Evolutionary conservation across 306 rosid genomes (phyloP).

Genomic region (Lablab purpureus): DNA sequence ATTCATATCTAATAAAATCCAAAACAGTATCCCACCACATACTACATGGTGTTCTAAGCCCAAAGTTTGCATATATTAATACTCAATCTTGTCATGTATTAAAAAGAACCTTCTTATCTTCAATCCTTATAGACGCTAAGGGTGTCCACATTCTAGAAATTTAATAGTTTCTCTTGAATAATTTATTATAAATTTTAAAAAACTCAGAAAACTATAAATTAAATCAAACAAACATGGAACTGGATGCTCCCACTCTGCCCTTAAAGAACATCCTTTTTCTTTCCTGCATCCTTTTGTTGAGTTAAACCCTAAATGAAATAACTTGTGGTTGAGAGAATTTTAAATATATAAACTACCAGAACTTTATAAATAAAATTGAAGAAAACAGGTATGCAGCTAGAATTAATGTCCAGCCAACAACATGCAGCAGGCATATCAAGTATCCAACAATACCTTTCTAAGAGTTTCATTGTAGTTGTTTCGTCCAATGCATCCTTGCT

Average conservation of each 20-base stretch:
- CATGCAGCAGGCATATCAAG: slow-evolving; percentile 43
- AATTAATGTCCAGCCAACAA: slow-evolving; percentile 4
- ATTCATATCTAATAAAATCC: too few species aligned
- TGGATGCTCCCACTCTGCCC: background rate
- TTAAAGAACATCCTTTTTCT: slow-evolving; percentile 27
- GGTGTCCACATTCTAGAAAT: background rate
- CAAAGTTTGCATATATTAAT: background rate
- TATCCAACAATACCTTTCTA: slow-evolving; percentile 72
- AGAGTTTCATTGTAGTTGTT: slow-evolving; percentile 90
- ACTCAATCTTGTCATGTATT: too few species aligned
- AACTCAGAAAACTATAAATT: slow-evolving; percentile 19
- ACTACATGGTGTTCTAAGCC: too few species aligned
- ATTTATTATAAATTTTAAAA: slow-evolving; percentile 9
- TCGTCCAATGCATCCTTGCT: slow-evolving; percentile 94
- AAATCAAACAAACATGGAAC: slow-evolving; percentile 21
- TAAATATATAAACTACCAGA: background rate
- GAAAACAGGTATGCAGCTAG: slow-evolving; percentile 23
- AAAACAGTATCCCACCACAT: too few species aligned
- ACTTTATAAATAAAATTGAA: slow-evolving; percentile 1
- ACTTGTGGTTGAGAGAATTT: background rate
- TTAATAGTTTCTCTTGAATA: background rate
- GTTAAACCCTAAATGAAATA: slow-evolving; percentile 25
- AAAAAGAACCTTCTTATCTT: background rate
- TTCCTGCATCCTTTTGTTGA: background rate
- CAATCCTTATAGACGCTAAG: background rate